These are phyloP conservation scores for Psilocybe tampanensis DNA, from an alignment of 768 basidiomycete genomes.

Conservation along the genomic window DNA sequence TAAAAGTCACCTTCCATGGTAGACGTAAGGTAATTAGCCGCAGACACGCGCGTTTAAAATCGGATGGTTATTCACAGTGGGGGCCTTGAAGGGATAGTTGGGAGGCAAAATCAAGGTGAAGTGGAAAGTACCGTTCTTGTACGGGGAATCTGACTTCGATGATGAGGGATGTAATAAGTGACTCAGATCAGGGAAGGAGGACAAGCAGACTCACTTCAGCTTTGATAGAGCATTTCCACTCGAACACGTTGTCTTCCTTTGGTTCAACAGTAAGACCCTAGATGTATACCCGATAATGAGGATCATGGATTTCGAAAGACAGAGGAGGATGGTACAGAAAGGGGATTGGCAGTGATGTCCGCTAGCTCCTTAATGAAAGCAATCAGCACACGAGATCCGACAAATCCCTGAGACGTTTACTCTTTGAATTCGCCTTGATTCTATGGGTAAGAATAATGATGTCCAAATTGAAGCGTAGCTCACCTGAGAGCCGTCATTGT, in stretches of 20 bases:
- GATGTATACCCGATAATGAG: conserved; percentile 3
- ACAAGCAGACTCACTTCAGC: conserved; percentile 56
- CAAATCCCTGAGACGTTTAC: conserved; percentile 33
- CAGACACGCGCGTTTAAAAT: conserved; percentile 2
- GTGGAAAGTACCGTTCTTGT: conserved; percentile 79
- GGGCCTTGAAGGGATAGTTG: conserved; percentile 90
- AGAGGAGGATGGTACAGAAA: conserved; percentile 49
- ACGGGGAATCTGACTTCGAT: conserved; percentile 71
- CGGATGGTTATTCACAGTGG: conserved; percentile 50
- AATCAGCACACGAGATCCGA: conserved; percentile 11
- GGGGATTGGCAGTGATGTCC: conserved; percentile 62
- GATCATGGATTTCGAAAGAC: conserved; percentile 7
- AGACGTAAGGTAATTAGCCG: neutral
- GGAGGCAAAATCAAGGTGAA: conserved; percentile 73
- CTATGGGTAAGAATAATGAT: conserved; percentile 12
- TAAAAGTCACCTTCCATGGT: conserved; percentile 69
- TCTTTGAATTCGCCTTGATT: conserved; percentile 72
- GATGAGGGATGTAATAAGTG: neutral
- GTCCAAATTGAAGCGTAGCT: conserved; percentile 16
- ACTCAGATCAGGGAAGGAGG: neutral
- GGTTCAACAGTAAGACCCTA: conserved; percentile 68
- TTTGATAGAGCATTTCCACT: conserved; percentile 80
- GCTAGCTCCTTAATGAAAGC: conserved; percentile 57
- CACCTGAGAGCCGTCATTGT: conserved; percentile 46
- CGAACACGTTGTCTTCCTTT: conserved; percentile 70